Evolutionary conservation across 2,329 filamentous ascomycete species (phyloP).

Genomic region (Phialocephala sp.): DNA sequence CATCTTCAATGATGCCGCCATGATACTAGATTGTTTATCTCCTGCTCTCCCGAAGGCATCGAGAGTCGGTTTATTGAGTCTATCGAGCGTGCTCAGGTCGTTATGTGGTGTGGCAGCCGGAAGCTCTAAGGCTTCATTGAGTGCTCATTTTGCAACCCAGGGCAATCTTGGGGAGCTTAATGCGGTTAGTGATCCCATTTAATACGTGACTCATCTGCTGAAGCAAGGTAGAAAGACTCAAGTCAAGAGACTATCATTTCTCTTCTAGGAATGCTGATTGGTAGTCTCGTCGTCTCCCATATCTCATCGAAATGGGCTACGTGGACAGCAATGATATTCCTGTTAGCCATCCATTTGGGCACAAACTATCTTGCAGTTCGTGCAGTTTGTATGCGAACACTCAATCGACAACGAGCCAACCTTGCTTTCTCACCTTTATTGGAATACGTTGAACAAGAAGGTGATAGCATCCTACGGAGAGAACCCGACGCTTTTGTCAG

Average conservation of each 20-base stretch:
- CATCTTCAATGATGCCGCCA: conserved; percentile 72
- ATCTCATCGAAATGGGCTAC: conserved; percentile 75
- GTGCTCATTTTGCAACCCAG: conserved; percentile 86
- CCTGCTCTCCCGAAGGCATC: conserved; percentile 64
- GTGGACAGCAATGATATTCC: conserved; percentile 71
- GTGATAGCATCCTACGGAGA: background rate
- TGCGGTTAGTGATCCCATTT: conserved; percentile 57
- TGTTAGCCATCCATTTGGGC: conserved; percentile 78
- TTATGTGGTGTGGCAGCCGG: conserved; percentile 91
- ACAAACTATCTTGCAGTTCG: conserved; percentile 89
- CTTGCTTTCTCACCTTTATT: conserved; percentile 72
- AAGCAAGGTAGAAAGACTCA: conserved; percentile 69
- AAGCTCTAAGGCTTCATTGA: conserved; percentile 87
- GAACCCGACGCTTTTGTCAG: background rate
- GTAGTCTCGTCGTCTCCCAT: conserved; percentile 79
- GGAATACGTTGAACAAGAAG: conserved; percentile 28
- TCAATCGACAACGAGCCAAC: conserved; percentile 87
- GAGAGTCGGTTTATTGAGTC: conserved; percentile 62
- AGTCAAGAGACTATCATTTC: conserved; percentile 95
- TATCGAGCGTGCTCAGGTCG: conserved; percentile 65
- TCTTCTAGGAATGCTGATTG: conserved; percentile 83
- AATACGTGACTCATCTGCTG: background rate
- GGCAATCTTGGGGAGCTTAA: conserved; percentile 93
- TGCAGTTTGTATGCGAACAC: conserved; percentile 79
- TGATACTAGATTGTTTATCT: conserved; percentile 72